Conservation (phyloP, 305 asterid species). For the Fraxinus dipetala region DNA sequence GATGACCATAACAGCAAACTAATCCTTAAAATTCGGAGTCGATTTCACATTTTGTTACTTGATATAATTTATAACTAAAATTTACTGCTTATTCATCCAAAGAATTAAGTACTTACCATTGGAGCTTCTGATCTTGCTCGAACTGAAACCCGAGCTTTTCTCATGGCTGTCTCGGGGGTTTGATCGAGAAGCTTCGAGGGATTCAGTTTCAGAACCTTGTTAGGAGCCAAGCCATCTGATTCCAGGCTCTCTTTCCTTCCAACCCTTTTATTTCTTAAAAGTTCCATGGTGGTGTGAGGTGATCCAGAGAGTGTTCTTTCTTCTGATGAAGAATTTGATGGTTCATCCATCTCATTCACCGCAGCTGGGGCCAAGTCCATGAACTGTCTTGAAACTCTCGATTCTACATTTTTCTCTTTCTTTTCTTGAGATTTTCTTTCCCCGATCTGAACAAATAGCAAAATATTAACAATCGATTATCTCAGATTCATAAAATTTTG, state of each 20-base stretch:
- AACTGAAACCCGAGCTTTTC: slow-evolving; percentile 1
- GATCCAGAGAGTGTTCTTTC: slow-evolving; percentile 41
- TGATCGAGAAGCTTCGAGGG: not conserved
- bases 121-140: slow-evolving; percentile 8
- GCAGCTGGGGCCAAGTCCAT: slow-evolving; percentile 36
- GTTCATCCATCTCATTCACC: slow-evolving; percentile 19
- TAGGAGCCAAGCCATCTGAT: not conserved
- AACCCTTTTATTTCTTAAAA: slow-evolving; percentile 38
- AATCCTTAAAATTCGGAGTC: not conserved
- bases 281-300: slow-evolving; percentile 27
- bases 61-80: not conserved
- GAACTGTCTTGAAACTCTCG: slow-evolving; percentile 13
- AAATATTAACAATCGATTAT: not conserved
- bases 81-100: not conserved
- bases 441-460: slow-evolving; percentile 2
- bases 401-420: not conserved
- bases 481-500: not conserved
- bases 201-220: not conserved
- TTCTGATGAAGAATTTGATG: slow-evolving; percentile 34
- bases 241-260: slow-evolving; percentile 29
- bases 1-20: not conserved
- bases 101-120: not conserved
- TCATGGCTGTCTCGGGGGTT: not conserved
- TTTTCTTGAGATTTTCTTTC: slow-evolving; percentile 23
- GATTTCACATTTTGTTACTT: not conserved